phyloP scores from a whole-genome alignment of 768 basidiomycete genomes.

The Podaxis carcinomalis region DNA sequence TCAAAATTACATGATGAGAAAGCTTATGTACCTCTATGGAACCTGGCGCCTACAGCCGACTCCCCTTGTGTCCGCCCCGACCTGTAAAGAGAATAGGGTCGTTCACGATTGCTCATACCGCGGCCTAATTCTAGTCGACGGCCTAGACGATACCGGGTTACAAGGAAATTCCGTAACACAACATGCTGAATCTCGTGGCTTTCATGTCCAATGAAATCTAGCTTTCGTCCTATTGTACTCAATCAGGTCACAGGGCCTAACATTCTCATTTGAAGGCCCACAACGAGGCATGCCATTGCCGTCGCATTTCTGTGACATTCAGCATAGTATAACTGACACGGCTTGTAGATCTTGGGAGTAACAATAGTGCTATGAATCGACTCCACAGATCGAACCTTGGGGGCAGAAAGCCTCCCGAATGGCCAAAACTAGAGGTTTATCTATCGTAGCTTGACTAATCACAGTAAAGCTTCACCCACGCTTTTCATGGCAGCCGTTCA shows the following conservation, averaged over 20 bases:
- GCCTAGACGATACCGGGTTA: neutral
- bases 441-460: neutral
- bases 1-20: neutral
- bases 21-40: neutral
- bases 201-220: conserved; percentile 3
- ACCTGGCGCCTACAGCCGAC: neutral
- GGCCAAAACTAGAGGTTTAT: neutral
- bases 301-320: neutral
- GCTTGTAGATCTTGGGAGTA: too few relatives aligned
- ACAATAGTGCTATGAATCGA: too few relatives aligned
- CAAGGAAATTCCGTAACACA: neutral
- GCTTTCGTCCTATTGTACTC: neutral
- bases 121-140: neutral
- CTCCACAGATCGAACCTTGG: neutral
- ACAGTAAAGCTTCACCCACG: neutral
- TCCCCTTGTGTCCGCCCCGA: neutral
- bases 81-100: neutral
- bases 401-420: neutral
- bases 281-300: neutral
- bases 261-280: neutral
- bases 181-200: neutral
- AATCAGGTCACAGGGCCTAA: neutral
- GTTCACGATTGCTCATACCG: neutral
- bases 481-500: neutral
- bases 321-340: neutral